Base-by-base conservation (phyloP, 768 basidiomycete genomes). In the Chlorophyllum brunneum region DNA sequence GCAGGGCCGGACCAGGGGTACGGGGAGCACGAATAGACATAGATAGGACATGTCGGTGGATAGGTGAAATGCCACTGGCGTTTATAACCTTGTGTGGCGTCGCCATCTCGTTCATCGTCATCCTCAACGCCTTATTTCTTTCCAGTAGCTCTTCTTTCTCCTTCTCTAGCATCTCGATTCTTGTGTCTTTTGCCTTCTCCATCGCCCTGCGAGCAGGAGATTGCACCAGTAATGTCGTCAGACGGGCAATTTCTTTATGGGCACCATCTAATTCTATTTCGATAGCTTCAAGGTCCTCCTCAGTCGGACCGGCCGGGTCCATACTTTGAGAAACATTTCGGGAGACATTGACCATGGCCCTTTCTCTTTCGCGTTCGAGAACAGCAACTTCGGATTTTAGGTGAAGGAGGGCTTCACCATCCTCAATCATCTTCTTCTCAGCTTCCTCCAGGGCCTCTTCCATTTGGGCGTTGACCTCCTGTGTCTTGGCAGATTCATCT, bases 251-350 rank as follows among this genome's bases (percentile, higher is more conserved):
- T 64, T 92, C 88, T 61, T 70, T 80, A 62, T 90, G 75, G 0
- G 92, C 90, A 0, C 80, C 76, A 51, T 90, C 87, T 37, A 94
- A 77, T 59, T 92, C 90, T 2, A 73, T 71, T 63, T 93, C 89
- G 45, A 94, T 72, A 0, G 72, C 78, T 53, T 84, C 83, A 23
- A 81, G 66, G 18, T 90, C 88, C 24, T 76, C 73, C 29, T 82
- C 78, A 10, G 63, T 75, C 54, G 63, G 73, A 30, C 61, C 73
- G 53, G 54, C 63, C 18, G 51, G 20, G 4, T 43, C 43, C 24
- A 44, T 7, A 44, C 51, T 44, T 23, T 33, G 30, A 6, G 51
- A 52, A 26, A 44, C 51, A 39, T 15, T 23, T 20, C 51, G 51
- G 13, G 51, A 52, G 11, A 55, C 57, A 51, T 51, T 40, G 59